A percentile compares a stretch with the other conserved stretches of the same genome.
phyloP scores from a whole-genome alignment of 1,284 basidiomycete genomes.

The Microbotryum intermedium region DNA sequence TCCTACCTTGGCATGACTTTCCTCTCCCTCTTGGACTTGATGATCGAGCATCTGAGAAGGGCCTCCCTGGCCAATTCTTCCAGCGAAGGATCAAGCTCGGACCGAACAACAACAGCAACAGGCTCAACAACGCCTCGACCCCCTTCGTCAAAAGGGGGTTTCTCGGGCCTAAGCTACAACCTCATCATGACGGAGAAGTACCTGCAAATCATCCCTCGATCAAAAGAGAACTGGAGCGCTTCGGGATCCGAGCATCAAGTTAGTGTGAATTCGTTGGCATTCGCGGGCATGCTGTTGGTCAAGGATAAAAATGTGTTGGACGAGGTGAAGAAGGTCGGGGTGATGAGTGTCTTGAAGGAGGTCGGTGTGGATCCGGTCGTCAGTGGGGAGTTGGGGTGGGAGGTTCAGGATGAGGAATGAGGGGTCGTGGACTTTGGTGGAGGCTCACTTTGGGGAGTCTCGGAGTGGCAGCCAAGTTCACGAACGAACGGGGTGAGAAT shows the following conservation, averaged over 20 bases:
- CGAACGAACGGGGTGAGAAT: too few relatives aligned
- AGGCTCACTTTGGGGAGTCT: neutral
- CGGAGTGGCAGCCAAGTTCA: too few relatives aligned
- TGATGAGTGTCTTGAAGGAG: constrained; percentile 35
- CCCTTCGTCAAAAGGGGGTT: neutral
- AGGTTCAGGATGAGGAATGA: constrained; percentile 18
- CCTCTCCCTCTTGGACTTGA: constrained; percentile 30
- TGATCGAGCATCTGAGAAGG: constrained; percentile 32
- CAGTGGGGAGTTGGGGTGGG: constrained; percentile 45
- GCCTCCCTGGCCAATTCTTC: constrained; percentile 2
- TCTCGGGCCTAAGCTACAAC: constrained; percentile 32
- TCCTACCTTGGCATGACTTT: constrained; percentile 23
- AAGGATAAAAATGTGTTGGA: constrained; percentile 24
- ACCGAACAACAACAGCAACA: neutral
- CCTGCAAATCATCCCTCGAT: constrained; percentile 30
- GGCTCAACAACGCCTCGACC: neutral
- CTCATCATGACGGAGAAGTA: constrained; percentile 30
- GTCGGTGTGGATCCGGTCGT: constrained; percentile 44
- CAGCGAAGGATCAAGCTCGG: neutral
- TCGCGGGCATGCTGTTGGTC: constrained; percentile 32
- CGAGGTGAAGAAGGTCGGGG: constrained; percentile 31
- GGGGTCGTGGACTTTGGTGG: too few relatives aligned
- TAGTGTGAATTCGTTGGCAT: constrained; percentile 29
- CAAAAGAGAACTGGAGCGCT: constrained; percentile 12
- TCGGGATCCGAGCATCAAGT: neutral